Percentiles rank a stretch among this genome's conserved stretches.
Evolutionary conservation across 805 yeast genomes (phyloP).

Genomic region (Barnettozyma botsteinii): DNA sequence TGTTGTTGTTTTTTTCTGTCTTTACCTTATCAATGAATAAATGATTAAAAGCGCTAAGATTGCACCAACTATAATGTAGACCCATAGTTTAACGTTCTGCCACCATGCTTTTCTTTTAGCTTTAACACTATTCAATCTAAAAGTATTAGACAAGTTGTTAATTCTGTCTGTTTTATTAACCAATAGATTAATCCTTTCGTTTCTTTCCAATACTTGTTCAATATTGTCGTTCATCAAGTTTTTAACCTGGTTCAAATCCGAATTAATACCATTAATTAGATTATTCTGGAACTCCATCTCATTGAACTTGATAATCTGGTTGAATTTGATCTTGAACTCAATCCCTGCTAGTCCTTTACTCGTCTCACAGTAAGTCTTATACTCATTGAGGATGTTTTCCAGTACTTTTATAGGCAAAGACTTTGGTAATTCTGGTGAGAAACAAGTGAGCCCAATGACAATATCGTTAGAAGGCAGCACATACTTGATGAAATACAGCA

Average conservation of each 20-base stretch:
- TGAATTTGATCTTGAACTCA: conserved; percentile 52
- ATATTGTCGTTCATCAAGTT: conserved; percentile 56
- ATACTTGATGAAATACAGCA: conserved; percentile 19
- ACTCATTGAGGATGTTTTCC: conserved; percentile 38
- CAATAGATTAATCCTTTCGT: conserved; percentile 49
- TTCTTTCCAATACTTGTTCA: conserved; percentile 51
- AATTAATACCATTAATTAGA: conserved; percentile 33
- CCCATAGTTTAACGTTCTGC: conserved; percentile 41
- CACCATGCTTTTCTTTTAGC: conserved; percentile 54
- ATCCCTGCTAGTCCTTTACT: conserved; percentile 24
- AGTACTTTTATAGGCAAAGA: conserved; percentile 18
- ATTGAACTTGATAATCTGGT: conserved; percentile 49
- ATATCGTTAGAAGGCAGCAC: conserved; percentile 20
- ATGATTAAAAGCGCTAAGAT: conserved; percentile 68
- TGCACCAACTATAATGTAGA: conserved; percentile 54
- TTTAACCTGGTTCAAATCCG: conserved; percentile 51
- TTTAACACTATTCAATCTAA: conserved; percentile 45
- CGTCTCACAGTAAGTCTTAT: conserved; percentile 33
- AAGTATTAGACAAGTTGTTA: conserved; percentile 46
- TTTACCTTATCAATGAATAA: conserved; percentile 24
- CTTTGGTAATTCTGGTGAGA: conserved; percentile 15
- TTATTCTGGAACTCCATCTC: conserved; percentile 37
- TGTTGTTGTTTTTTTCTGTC: neutral
- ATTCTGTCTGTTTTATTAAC: conserved; percentile 59
- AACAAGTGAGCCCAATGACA: conserved; percentile 19